Percentiles rank a stretch among this genome's conserved stretches.
phyloP scores from a whole-genome alignment of 495 filamentous ascomycete species.

The Talaromyces ruber region DNA sequence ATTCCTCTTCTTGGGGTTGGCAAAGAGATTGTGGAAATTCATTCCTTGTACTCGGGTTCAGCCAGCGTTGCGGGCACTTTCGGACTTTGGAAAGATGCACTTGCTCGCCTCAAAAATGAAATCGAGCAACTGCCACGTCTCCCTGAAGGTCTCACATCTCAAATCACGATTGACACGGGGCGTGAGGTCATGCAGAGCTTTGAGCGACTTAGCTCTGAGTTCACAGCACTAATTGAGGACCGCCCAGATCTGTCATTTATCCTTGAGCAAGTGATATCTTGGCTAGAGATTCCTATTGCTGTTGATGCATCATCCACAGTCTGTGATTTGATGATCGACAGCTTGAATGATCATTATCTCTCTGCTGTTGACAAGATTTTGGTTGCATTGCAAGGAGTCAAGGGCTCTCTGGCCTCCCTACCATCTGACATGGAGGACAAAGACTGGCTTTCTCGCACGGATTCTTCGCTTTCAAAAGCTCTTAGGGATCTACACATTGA shows the following conservation, averaged over 20 bases:
- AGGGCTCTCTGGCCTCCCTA: conserved; percentile 32
- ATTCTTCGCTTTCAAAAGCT: conserved; percentile 43
- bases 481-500: conserved; percentile 50
- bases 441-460: conserved; percentile 55
- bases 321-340: conserved; percentile 16
- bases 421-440: conserved; percentile 48
- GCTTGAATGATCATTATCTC: conserved; percentile 50
- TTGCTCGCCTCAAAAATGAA: conserved; percentile 27
- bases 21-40: conserved; percentile 41
- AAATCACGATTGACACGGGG: conserved; percentile 35
- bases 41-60: conserved; percentile 48
- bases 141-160: conserved; percentile 44
- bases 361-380: conserved; percentile 57
- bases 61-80: conserved; percentile 37
- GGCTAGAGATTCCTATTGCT: conserved; percentile 17
- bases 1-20: conserved; percentile 38
- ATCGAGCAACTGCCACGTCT: conserved; percentile 43
- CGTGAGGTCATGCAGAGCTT: conserved; percentile 22
- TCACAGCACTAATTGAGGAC: conserved; percentile 31
- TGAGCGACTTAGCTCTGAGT: conserved; percentile 28
- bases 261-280: conserved; percentile 49
- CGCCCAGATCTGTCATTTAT: conserved; percentile 56
- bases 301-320: neutral
- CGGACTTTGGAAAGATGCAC: conserved; percentile 37
- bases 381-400: conserved; percentile 64